Base-by-base conservation (phyloP, 139 green algal genomes). In the Coelastrella sp. region DNA sequence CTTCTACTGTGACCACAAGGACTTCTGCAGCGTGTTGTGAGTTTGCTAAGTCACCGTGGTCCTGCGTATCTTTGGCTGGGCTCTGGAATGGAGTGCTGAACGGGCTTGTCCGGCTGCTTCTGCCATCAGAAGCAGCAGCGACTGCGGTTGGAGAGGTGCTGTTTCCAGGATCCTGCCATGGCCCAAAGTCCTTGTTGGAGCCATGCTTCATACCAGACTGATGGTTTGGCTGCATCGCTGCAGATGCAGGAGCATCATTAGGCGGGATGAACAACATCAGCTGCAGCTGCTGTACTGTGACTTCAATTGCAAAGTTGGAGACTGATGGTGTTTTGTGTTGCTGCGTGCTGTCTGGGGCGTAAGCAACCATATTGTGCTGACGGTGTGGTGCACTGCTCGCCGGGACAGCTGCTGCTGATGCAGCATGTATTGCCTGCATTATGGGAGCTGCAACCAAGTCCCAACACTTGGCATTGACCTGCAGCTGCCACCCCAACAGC, bases 381-480 rank as follows among this genome's bases (percentile, higher is more conserved):
- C 11, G 5, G n/a, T 22, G 16, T 76, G 68, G 16, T 61, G 11
- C 65, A 61, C 14, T 64, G 61, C 14, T 32, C 22, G 14, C 16
- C 14, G 19, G 7, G 71, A 4, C 23, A 58, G 74, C 74, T n/a
- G 74, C 5, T 88, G 56, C 66, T 68, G 54, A 13, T 58, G 2
- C 85, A 47, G 85, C 85, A 59, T 89, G 71, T 3, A 75, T n/a
- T n/a, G 71, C 73, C 73, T 89, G 85, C 73, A 89, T 22, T 3
- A 89, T 16, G 32, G 73, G 83, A 4, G 73, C 56, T 5, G 85
- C 85, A 16, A 32, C 73, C 56, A 73, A 64, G 23, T 89, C 85
- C 85, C 85, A 89, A 10, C 22, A 80, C 57, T n/a, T 81, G 57
- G 11, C 73, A 16, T 65, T 83, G 5, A 89, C 5, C 16, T 64